Evolutionary conservation across 768 basidiomycete genomes (phyloP).

Genomic region (Lentinula boryana): DNA sequence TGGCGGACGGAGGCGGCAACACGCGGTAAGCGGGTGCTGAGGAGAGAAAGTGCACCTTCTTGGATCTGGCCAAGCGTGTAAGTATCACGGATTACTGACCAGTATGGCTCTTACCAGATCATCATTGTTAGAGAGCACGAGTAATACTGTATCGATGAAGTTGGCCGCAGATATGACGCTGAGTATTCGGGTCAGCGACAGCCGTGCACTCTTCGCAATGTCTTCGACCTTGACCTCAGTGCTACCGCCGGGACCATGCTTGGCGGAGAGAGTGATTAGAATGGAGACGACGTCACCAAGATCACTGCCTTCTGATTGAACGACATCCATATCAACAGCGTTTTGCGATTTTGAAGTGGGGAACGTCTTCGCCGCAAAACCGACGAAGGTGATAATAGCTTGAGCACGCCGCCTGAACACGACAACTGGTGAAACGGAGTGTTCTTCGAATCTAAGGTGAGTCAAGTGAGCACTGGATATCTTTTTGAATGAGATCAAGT

Average conservation of each 20-base stretch:
- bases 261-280: conserved; percentile 41
- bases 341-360: conserved; percentile 10
- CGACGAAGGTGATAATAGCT: conserved; percentile 61
- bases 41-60: conserved; percentile 60
- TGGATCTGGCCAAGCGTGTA: conserved; percentile 42
- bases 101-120: conserved; percentile 33
- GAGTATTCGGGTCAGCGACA: conserved; percentile 48
- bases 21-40: conserved; percentile 59
- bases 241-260: conserved; percentile 19
- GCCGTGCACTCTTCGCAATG: conserved; percentile 40
- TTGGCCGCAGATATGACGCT: conserved; percentile 62
- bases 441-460: conserved; percentile 51
- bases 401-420: conserved; percentile 56
- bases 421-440: conserved; percentile 35
- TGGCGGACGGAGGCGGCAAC: conserved; percentile 53
- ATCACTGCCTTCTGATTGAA: conserved; percentile 15
- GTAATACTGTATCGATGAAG: conserved; percentile 54
- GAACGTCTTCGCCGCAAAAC: conserved; percentile 38
- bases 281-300: conserved; percentile 39
- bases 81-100: neutral
- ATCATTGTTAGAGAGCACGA: conserved; percentile 52
- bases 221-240: conserved; percentile 34
- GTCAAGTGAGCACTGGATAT: neutral
- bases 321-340: neutral
- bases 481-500: neutral